These are phyloP conservation scores for Pseudozyma pruni DNA, from an alignment of 1,284 basidiomycete genomes.

Conservation along the genomic window DNA sequence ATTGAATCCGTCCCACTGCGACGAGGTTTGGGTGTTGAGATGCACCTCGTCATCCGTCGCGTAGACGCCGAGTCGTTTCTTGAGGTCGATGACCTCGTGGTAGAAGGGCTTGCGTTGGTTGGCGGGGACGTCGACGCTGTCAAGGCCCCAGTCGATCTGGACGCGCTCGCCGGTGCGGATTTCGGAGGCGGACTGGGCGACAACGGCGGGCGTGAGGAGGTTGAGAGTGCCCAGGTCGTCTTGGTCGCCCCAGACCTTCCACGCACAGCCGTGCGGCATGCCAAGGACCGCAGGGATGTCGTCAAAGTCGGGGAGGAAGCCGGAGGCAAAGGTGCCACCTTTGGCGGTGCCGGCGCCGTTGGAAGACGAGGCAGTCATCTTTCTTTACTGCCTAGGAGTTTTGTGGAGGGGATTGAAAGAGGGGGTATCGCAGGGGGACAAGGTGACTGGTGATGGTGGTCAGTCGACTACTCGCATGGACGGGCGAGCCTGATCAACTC, in stretches of 20 bases:
- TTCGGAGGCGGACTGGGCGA: conserved; percentile 27
- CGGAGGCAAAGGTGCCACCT: conserved; percentile 6
- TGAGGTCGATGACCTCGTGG: conserved; percentile 38
- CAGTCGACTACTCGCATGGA: too few species aligned
- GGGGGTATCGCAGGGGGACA: too few species aligned
- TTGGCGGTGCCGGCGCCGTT: background rate
- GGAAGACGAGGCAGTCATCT: conserved; percentile 5
- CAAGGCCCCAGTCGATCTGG: conserved; percentile 46
- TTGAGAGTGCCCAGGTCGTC: conserved; percentile 42
- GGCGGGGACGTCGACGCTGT: conserved; percentile 41
- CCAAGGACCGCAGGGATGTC: conserved; percentile 26
- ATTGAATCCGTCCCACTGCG: conserved; percentile 49
- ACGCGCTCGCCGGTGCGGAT: conserved; percentile 40
- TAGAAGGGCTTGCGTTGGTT: conserved; percentile 31
- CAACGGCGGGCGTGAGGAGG: conserved; percentile 31
- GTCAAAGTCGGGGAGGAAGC: conserved; percentile 28
- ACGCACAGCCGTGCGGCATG: conserved; percentile 47
- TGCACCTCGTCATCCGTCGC: conserved; percentile 45
- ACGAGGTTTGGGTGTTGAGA: conserved; percentile 48
- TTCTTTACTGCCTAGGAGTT: too few species aligned
- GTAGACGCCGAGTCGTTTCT: conserved; percentile 37
- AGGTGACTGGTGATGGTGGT: background rate
- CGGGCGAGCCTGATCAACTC: too few species aligned
- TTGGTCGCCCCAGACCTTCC: conserved; percentile 36
- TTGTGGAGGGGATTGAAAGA: too few species aligned